phyloP scores from a whole-genome alignment of 768 basidiomycete genomes.

The Lyophyllum decastes region DNA sequence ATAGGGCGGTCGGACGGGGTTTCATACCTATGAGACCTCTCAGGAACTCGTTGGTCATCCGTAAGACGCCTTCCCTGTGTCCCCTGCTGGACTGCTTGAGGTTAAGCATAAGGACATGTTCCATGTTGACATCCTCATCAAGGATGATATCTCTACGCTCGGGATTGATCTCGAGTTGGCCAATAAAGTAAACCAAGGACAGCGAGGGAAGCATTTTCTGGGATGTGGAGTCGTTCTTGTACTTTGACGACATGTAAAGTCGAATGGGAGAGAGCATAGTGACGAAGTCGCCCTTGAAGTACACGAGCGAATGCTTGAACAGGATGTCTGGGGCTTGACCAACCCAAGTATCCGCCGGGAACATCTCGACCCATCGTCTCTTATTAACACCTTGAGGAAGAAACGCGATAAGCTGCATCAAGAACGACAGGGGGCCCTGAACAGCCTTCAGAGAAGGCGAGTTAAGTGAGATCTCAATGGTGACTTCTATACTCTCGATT shows the following conservation, averaged over 20 bases:
- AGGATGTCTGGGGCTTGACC: background rate
- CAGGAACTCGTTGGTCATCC: background rate
- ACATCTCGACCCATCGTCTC: background rate
- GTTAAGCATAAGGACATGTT: conserved; percentile 6
- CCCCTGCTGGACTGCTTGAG: background rate
- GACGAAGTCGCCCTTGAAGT: conserved; percentile 8
- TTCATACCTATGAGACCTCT: background rate
- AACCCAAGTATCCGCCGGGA: background rate
- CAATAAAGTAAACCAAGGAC: conserved; percentile 3
- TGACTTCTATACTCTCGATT: conserved; percentile 9
- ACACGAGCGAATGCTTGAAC: conserved; percentile 10
- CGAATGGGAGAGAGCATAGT: conserved; percentile 16
- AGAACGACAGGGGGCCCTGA: background rate
- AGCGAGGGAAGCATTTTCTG: background rate
- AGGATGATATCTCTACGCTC: background rate
- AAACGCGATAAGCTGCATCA: conserved; percentile 9
- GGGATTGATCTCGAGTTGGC: background rate
- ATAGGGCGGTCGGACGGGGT: conserved; percentile 4
- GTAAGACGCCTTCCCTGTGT: background rate
- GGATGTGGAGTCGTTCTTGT: background rate
- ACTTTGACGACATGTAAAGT: conserved; percentile 5
- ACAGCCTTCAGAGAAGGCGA: conserved; percentile 10
- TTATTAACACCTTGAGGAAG: conserved; percentile 12
- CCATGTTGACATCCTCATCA: conserved; percentile 9
- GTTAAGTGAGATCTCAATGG: conserved; percentile 11